phyloP scores from a whole-genome alignment of 2,329 filamentous ascomycete genomes.

The Mycosphaerella arachidis region DNA sequence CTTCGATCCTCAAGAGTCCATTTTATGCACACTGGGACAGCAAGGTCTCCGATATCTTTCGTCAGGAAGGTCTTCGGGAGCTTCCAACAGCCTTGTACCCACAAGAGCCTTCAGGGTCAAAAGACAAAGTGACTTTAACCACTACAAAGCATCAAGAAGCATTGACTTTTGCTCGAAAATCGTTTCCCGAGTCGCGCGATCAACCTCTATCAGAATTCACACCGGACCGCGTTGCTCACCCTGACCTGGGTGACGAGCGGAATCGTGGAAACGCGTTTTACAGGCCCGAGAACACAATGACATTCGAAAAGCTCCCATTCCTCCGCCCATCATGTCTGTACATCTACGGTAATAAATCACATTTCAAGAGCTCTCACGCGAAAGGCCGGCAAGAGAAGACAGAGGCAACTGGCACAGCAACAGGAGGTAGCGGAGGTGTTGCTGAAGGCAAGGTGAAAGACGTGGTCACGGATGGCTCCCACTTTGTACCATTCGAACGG shows the following conservation, averaged over 20 bases:
- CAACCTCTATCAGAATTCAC: too few species aligned
- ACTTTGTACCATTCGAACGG: conserved; percentile 76
- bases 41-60: too few species aligned
- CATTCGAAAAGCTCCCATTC: conserved; percentile 52
- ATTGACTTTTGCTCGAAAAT: too few species aligned
- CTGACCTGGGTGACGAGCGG: too few species aligned
- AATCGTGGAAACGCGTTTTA: too few species aligned
- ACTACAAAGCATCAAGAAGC: too few species aligned
- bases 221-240: too few species aligned
- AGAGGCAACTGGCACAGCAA: conserved; percentile 55
- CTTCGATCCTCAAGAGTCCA: conserved; percentile 58
- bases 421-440: conserved; percentile 61
- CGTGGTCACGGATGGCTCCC: conserved; percentile 62
- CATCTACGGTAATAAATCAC: conserved; percentile 59
- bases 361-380: conserved; percentile 44
- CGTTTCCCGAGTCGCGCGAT: too few species aligned
- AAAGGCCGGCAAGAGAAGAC: conserved; percentile 53
- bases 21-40: conserved; percentile 81
- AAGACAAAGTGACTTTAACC: too few species aligned
- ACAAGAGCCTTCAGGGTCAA: too few species aligned
- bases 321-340: conserved; percentile 62
- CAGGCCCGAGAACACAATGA: conserved; percentile 56
- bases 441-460: conserved; percentile 60
- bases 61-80: too few species aligned
- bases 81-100: too few species aligned